Evolutionary conservation across 345 rosid genomes (phyloP), one percentile per base, ranked within the genome.

Genomic region (Noccaea caerulescens): DNA sequence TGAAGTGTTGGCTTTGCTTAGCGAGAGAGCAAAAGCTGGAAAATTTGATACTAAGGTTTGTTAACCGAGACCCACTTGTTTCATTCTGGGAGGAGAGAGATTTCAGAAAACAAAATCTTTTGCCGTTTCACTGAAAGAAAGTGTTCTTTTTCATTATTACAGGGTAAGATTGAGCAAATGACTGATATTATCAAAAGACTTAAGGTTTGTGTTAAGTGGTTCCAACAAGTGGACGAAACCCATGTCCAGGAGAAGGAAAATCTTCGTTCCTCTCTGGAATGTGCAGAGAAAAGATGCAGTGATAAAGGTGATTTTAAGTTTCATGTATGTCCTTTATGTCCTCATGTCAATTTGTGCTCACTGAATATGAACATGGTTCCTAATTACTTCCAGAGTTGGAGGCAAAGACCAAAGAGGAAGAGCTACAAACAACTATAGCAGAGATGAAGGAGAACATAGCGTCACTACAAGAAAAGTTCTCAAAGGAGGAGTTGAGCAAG

Each of bases 31-130:
- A 0, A 94, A 85, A 80, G 79, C 83, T 23, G 88, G 82, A 53
- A 89, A 85, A 68, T 85, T 84, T 69, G 99, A 94, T 60, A 82
- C 80, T 54, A 94, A 89, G 98, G 99, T 94, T 66, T 52, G 47
- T 58, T 9, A 4, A 41, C 7, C 12, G 3, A 16, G 10, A 16
- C 23, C 52, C 5, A 8, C 8, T 41, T 16, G 2, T 7, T 59
- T 42, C 3, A 13, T 42, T 16, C 23, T 9, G 1, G n/a, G 1
- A 20, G 23, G 23, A 20, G 23, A 20, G 39, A 23, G 18, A 55
- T 5, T 52, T 52, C 7, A 6, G 12, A 13, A 23, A 25, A 25
- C 30, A 4, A 6, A 9, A 9, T 34, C 43, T 36, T 27, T 41
- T 38, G 30, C 36, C 3, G 27, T 20, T 14, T 33, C 56, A 38